A percentile compares a stretch with the other conserved stretches of the same genome.
Evolutionary conservation across 139 green algal genomes (phyloP).

Genomic region (Chlamydomonas schloesseri): DNA sequence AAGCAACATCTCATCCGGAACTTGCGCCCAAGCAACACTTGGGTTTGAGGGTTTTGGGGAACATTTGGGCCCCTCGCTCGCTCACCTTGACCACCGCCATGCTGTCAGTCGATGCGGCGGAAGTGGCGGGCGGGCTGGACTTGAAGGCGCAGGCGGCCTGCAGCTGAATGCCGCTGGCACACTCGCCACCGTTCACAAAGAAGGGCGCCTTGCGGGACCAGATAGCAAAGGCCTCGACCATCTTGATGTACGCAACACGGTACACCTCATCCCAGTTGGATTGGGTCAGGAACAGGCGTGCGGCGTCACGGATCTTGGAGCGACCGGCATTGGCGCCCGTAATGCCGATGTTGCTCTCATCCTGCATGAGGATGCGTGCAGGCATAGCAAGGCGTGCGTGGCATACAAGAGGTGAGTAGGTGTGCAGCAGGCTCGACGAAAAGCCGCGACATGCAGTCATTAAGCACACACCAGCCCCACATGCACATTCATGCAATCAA

Average conservation of each 20-base stretch:
- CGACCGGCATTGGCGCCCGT: background rate
- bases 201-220: background rate
- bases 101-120: background rate
- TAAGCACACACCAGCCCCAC: too few relatives aligned
- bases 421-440: too few relatives aligned
- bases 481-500: background rate
- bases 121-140: background rate
- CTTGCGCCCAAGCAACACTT: too few relatives aligned
- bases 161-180: background rate
- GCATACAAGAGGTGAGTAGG: too few relatives aligned
- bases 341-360: background rate
- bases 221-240: background rate
- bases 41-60: too few relatives aligned
- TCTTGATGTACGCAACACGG: constrained; percentile 3
- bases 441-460: too few relatives aligned
- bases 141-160: background rate
- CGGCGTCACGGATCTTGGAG: background rate
- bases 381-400: too few relatives aligned
- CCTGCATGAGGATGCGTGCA: too few relatives aligned
- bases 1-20: too few relatives aligned
- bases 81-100: too few relatives aligned
- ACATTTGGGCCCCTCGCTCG: too few relatives aligned
- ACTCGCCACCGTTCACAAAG: background rate
- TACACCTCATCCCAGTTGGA: background rate
- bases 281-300: background rate